Evolutionary conservation across 495 filamentous ascomycete genomes (phyloP).

Genomic region (Tirmania nivea): DNA sequence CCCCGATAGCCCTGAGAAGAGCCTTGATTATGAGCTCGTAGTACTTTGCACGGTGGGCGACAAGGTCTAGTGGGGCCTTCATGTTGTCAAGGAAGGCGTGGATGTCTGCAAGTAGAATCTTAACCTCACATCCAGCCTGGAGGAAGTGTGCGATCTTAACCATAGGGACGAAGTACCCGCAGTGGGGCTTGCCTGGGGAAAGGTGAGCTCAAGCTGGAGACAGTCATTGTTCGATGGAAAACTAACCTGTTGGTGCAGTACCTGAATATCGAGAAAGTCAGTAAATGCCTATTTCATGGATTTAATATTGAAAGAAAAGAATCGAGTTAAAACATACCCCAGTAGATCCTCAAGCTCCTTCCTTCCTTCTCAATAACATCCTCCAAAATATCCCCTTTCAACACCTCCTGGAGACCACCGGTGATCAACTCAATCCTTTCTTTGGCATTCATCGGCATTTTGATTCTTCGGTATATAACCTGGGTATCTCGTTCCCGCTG

Average conservation of each 20-base stretch:
- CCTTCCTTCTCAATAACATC: slow-evolving; percentile 45
- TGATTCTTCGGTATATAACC: neutral
- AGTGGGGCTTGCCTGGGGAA: slow-evolving; percentile 50
- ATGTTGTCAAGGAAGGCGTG: slow-evolving; percentile 64
- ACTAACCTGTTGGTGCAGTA: slow-evolving; percentile 36
- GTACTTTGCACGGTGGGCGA: slow-evolving; percentile 52
- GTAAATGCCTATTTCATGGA: slow-evolving; percentile 4
- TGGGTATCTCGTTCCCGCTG: neutral
- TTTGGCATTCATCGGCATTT: neutral
- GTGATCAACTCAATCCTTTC: slow-evolving; percentile 49
- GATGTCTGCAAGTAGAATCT: slow-evolving; percentile 61
- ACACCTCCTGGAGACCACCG: slow-evolving; percentile 59
- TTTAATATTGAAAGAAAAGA: neutral
- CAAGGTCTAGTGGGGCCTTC: slow-evolving; percentile 74
- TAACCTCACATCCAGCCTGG: slow-evolving; percentile 59
- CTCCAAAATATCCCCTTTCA: slow-evolving; percentile 73
- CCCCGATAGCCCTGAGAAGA: slow-evolving; percentile 46
- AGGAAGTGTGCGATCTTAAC: slow-evolving; percentile 83
- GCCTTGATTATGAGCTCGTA: slow-evolving; percentile 45
- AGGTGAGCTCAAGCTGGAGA: neutral
- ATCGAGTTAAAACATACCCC: slow-evolving; percentile 31
- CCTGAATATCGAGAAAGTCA: slow-evolving; percentile 22
- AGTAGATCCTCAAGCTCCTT: slow-evolving; percentile 59
- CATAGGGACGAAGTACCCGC: slow-evolving; percentile 64
- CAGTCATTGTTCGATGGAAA: no score